phyloP scores from a whole-genome alignment of 1,284 basidiomycete genomes.

The Rhodotorula sp. region DNA sequence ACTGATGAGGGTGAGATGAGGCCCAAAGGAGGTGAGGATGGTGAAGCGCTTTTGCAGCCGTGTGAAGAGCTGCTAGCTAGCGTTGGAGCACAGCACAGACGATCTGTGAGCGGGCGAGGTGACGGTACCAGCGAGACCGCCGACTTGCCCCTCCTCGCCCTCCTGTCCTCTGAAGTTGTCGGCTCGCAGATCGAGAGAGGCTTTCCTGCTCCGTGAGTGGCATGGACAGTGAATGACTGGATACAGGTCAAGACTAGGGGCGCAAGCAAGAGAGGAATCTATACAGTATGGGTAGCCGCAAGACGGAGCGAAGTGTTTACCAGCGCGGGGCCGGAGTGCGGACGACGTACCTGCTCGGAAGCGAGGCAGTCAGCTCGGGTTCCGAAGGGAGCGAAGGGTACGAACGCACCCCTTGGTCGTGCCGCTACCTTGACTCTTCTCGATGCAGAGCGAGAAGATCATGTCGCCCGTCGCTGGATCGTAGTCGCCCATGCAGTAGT shows the following conservation, averaged over 20 bases:
- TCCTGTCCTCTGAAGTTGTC: too few relatives aligned
- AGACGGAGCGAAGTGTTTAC: background rate
- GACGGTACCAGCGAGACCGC: too few relatives aligned
- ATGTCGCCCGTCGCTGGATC: conserved; percentile 64
- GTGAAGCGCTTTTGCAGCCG: too few relatives aligned
- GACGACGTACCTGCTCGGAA: conserved; percentile 50
- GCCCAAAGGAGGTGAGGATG: too few relatives aligned
- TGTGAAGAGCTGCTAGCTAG: too few relatives aligned
- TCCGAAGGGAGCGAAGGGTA: too few relatives aligned
- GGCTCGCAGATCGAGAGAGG: too few relatives aligned
- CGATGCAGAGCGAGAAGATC: conserved; percentile 83
- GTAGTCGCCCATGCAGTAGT: conserved; percentile 80
- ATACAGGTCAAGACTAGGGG: background rate
- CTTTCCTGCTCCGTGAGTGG: too few relatives aligned
- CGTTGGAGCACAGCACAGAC: too few relatives aligned
- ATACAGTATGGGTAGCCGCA: background rate
- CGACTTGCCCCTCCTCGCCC: too few relatives aligned
- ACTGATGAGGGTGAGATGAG: too few relatives aligned
- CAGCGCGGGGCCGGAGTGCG: conserved; percentile 25
- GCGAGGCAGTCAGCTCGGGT: rapidly evolving
- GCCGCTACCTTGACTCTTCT: conserved; percentile 72
- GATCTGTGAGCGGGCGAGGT: too few relatives aligned
- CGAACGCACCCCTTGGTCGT: conserved; percentile 60
- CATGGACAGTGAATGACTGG: background rate
- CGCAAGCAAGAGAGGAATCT: background rate